Evolutionary conservation across 805 yeast species (phyloP).

Genomic region (Kluyveromyces dobzhanskii): DNA sequence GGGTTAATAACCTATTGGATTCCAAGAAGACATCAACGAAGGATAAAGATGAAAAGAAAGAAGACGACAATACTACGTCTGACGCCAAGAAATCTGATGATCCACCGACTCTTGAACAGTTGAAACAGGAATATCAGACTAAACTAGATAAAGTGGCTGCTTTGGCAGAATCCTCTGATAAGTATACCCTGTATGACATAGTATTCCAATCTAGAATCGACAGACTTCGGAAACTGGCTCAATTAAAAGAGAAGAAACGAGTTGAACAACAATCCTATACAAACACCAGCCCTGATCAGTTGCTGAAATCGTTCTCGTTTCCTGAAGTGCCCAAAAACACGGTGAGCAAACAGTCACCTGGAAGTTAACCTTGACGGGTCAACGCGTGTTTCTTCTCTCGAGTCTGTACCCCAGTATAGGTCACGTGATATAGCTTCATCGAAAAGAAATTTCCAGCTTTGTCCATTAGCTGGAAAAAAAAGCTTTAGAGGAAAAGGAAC

Average conservation of each 20-base stretch:
- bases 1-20: conserved; percentile 23
- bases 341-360: neutral
- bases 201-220: conserved; percentile 20
- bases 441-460: neutral
- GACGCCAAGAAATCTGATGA: neutral
- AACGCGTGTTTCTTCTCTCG: too few relatives aligned
- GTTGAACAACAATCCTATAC: conserved; percentile 22
- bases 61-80: conserved; percentile 1
- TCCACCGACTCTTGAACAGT: neutral
- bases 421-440: neutral
- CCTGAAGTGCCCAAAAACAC: conserved; percentile 20
- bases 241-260: conserved; percentile 8
- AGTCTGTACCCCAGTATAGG: too few relatives aligned
- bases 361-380: too few relatives aligned
- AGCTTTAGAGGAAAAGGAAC: neutral
- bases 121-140: conserved; percentile 13
- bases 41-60: neutral
- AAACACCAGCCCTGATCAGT: conserved; percentile 23
- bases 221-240: conserved; percentile 9
- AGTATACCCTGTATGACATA: conserved; percentile 15
- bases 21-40: conserved; percentile 2
- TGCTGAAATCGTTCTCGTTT: conserved; percentile 16
- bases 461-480: neutral
- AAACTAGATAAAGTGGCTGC: conserved; percentile 15
- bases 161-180: conserved; percentile 13